Percentiles rank a stretch among this genome's conserved stretches.
phyloP scores from a whole-genome alignment of 208 protist species.

The Leishmania amazonensis region DNA sequence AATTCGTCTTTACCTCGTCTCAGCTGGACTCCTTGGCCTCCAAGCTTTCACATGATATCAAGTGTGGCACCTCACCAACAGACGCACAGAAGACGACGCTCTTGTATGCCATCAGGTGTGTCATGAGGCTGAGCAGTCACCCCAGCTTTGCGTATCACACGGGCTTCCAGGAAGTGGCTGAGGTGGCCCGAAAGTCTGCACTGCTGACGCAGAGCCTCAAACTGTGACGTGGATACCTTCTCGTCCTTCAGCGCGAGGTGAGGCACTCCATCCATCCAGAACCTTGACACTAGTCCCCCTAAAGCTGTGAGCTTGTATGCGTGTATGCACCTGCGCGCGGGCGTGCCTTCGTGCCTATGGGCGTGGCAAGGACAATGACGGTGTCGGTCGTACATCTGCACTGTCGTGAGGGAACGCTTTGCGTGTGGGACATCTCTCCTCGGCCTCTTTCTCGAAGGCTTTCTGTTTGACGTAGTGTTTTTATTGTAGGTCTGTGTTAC shows the following conservation, averaged over 20 bases:
- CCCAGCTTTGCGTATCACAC: conserved; percentile 40
- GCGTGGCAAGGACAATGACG: neutral
- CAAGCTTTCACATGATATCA: conserved; percentile 52
- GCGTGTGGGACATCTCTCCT: neutral
- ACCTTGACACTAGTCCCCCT: neutral
- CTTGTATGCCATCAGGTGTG: conserved; percentile 42
- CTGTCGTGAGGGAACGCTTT: neutral
- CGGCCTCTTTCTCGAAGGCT: neutral
- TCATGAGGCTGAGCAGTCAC: conserved; percentile 38
- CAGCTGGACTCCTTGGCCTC: conserved; percentile 39
- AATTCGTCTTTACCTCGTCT: conserved; percentile 23
- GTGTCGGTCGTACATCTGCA: neutral
- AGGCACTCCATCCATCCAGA: neutral
- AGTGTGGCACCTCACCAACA: conserved; percentile 18
- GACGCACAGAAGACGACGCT: conserved; percentile 37
- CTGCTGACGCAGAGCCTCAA: conserved; percentile 31
- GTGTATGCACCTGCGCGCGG: too few species aligned
- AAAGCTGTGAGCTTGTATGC: too few species aligned
- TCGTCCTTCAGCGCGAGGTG: neutral
- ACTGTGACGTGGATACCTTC: conserved; percentile 2
- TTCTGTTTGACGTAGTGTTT: neutral
- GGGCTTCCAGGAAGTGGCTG: conserved; percentile 43
- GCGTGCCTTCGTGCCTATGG: neutral
- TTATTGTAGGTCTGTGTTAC: neutral
- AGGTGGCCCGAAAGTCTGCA: conserved; percentile 24